Conservation (phyloP, 148 eudicot genomes). For the Camellia sinensis region DNA sequence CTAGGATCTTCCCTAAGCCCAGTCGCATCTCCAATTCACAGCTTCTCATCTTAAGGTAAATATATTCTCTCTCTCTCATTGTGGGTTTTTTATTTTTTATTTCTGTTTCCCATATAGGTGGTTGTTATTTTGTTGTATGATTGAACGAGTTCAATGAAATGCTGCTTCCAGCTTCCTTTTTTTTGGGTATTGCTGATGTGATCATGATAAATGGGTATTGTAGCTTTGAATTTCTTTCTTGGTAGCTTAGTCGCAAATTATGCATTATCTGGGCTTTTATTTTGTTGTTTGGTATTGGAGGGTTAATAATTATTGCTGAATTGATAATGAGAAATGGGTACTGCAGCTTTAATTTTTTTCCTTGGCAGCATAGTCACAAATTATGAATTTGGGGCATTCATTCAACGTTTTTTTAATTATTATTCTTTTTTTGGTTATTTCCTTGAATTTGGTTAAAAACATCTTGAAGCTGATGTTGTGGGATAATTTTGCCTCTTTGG, state of each 20-base stretch:
- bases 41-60: neutral
- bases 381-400: neutral
- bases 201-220: neutral
- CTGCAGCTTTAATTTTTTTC: neutral
- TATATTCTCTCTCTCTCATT: neutral
- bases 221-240: conserved; percentile 1
- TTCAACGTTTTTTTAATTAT: too few relatives aligned
- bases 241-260: neutral
- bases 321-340: neutral
- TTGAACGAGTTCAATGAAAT: neutral
- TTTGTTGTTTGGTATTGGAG: neutral
- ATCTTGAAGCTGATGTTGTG: too few relatives aligned
- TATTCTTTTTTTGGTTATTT: neutral
- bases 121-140: neutral
- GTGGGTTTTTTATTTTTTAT: neutral
- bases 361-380: neutral
- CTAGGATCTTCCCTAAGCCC: neutral
- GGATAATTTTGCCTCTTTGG: too few relatives aligned
- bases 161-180: neutral
- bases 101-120: neutral
- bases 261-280: too few relatives aligned
- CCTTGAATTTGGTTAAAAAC: neutral
- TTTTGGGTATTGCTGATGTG: neutral
- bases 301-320: neutral
- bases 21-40: neutral